A percentile compares a stretch with the other conserved stretches of the same genome.
These are phyloP conservation scores for Backusella liffmaniae DNA, from an alignment of 192 early-diverging fungal genomes.

Conservation along the genomic window DNA sequence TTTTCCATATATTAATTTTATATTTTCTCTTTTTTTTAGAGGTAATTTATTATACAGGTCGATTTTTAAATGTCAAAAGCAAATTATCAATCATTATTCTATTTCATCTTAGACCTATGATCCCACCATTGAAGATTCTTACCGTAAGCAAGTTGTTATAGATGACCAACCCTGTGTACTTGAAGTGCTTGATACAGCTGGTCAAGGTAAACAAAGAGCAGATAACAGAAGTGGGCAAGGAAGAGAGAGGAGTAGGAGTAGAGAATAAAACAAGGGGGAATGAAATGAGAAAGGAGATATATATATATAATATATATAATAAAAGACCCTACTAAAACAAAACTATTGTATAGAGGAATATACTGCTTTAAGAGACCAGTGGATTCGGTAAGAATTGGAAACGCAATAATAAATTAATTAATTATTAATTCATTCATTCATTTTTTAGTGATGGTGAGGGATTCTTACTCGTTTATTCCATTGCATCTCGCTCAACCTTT, in stretches of 20 bases:
- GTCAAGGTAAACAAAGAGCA: slow-evolving; percentile 48
- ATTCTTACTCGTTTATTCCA: slow-evolving; percentile 87
- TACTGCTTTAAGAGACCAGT: slow-evolving; percentile 76
- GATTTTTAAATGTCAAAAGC: too few species aligned
- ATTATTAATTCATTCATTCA: slow-evolving; percentile 36
- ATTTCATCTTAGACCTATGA: slow-evolving; percentile 73
- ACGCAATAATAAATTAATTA: too few species aligned
- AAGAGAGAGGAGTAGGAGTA: too few species aligned
- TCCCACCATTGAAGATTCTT: slow-evolving; percentile 98
- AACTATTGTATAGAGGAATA: slow-evolving; percentile 54
- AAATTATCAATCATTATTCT: too few species aligned
- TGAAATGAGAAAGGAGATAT: too few species aligned
- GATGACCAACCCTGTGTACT: slow-evolving; percentile 95
- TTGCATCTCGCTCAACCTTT: slow-evolving; percentile 83
- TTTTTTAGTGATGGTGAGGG: slow-evolving; percentile 72
- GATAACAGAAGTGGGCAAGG: too few species aligned
- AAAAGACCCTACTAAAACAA: too few species aligned
- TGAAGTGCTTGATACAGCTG: slow-evolving; percentile 96
- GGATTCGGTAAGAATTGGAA: slow-evolving; percentile 57
- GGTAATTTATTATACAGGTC: neutral
- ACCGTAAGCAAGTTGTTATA: slow-evolving; percentile 95
- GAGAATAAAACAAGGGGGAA: too few species aligned
- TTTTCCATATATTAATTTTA: too few species aligned
- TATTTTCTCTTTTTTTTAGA: too few species aligned
- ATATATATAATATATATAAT: too few species aligned